Base-by-base conservation (phyloP, 2,329 filamentous ascomycete genomes). In the Clarireedia sp. region DNA sequence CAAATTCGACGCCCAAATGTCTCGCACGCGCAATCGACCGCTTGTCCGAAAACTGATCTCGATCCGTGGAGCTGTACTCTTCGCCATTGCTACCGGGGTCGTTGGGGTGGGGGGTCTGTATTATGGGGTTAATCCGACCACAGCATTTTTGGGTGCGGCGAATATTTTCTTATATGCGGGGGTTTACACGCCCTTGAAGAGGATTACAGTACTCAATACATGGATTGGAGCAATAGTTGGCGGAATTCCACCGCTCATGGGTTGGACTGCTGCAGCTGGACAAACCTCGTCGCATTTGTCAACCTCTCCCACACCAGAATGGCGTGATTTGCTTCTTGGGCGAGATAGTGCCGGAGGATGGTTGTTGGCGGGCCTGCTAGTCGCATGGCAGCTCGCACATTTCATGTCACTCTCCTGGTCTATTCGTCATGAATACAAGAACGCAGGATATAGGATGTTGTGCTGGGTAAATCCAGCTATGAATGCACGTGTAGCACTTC, bases 331-430 rank as follows among this genome's bases (percentile, higher is more conserved):
- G 40, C 75, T 95, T 0, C 81, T 95, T 55, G 85, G 88, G 66
- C 68, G 85, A 69, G 66, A 82, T 70, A 79, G 76, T 24, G 73
- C 83, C 10, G 94, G 94, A 5, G 94, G 92, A 3, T 99, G 94
- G 94, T 74, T 97, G 0, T 75, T 96, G 14, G 92, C 89, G 1
- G 83, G 79, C 0, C 74, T 97, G 6, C 76, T 99, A 5, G 95
- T 96, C 63, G 87, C 90, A 12, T 99, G 94, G 94, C 92, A 99
- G 69, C 97, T 99, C 68, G 90, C 94, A 3, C 94, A 99, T 73
- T 99, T 99, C 75, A 97, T 96, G 79, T 87, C 91, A 1, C 78
- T 99, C 21, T 91, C 88, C 47, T 95, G 92, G 81, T 78, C 82
- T 3, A 95, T 97, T 58, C 80, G 90, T 19, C 85, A 95, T 8